These are phyloP conservation scores for Vicia sativa DNA, from an alignment of 306 rosid genomes.

Conservation along the genomic window DNA sequence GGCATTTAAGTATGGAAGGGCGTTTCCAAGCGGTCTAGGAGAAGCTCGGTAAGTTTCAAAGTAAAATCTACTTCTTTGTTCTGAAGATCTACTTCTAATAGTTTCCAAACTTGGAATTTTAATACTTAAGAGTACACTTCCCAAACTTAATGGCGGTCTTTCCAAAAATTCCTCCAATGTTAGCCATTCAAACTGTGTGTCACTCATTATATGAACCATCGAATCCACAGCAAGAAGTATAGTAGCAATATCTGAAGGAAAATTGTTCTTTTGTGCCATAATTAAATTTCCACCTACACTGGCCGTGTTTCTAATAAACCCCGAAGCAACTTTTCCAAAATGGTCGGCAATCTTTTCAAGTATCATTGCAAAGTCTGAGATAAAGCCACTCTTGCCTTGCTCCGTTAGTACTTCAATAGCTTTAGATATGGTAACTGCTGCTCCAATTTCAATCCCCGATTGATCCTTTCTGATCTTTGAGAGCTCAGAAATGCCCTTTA, in stretches of 20 bases:
- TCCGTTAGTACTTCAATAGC: slow-evolving; percentile 61
- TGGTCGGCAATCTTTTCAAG: slow-evolving; percentile 59
- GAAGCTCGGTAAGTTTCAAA: slow-evolving; percentile 87
- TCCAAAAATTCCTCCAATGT: slow-evolving; percentile 69
- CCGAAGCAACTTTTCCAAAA: slow-evolving; percentile 66
- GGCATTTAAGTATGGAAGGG: slow-evolving; percentile 73
- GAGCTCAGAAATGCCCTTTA: slow-evolving; percentile 58
- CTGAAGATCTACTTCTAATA: slow-evolving; percentile 37
- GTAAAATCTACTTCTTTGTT: slow-evolving; percentile 41
- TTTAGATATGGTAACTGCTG: slow-evolving; percentile 65
- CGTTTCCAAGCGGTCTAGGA: slow-evolving; percentile 85
- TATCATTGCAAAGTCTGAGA: slow-evolving; percentile 49
- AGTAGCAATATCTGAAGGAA: slow-evolving; percentile 82
- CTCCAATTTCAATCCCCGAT: slow-evolving; percentile 69
- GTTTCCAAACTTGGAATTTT: slow-evolving; percentile 65
- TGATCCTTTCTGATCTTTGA: slow-evolving; percentile 53
- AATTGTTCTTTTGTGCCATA: slow-evolving; percentile 71
- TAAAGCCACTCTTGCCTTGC: slow-evolving; percentile 28
- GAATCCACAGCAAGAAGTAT: slow-evolving; percentile 73
- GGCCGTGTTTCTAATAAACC: slow-evolving; percentile 69
- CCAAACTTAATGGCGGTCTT: slow-evolving; percentile 58
- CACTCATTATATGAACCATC: slow-evolving; percentile 58
- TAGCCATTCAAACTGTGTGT: slow-evolving; percentile 53
- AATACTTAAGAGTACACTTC: slow-evolving; percentile 59
- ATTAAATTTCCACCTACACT: slow-evolving; percentile 86